These are phyloP conservation scores for Amphicarpaea edgeworthii DNA, from an alignment of 306 rosid species.

Conservation along the genomic window DNA sequence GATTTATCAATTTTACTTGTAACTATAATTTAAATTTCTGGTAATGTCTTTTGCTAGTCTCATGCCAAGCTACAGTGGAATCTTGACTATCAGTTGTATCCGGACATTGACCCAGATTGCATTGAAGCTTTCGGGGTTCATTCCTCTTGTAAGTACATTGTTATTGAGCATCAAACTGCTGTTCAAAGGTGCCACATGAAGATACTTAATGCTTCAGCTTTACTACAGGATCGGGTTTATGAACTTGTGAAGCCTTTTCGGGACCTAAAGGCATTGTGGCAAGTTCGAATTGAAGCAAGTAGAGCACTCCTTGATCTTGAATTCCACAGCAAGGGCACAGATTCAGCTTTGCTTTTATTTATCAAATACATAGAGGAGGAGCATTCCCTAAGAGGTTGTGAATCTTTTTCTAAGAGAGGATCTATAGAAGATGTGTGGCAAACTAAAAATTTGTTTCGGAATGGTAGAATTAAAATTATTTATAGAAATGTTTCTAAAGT, in stretches of 20 bases:
- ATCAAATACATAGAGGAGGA: conserved; percentile 80
- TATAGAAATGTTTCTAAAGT: conserved; percentile 17
- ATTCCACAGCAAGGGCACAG: conserved; percentile 82
- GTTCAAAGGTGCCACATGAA: conserved; percentile 34
- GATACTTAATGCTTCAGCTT: conserved; percentile 42
- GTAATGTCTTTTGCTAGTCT: conserved; percentile 69
- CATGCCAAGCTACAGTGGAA: conserved; percentile 97
- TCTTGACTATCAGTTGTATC: conserved; percentile 88
- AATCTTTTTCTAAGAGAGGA: conserved; percentile 30
- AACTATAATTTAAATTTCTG: conserved; percentile 46
- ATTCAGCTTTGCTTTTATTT: conserved; percentile 73
- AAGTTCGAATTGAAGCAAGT: conserved; percentile 90
- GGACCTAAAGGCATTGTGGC: conserved; percentile 73
- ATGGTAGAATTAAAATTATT: conserved; percentile 8
- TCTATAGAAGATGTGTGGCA: conserved; percentile 18
- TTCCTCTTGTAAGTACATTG: conserved; percentile 74
- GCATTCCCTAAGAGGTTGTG: conserved; percentile 81
- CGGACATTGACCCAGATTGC: conserved; percentile 93
- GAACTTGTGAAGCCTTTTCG: conserved; percentile 83
- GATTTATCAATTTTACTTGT: conserved; percentile 44
- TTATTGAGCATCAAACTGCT: conserved; percentile 30
- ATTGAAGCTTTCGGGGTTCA: conserved; percentile 79
- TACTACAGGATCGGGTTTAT: conserved; percentile 78
- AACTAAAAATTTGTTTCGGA: conserved; percentile 21
- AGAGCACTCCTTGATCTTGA: conserved; percentile 95